Evolutionary conservation across 2,329 filamentous ascomycete genomes (phyloP), one percentile per base, ranked within the genome.

Genomic region (Dissoconium aciculare): DNA sequence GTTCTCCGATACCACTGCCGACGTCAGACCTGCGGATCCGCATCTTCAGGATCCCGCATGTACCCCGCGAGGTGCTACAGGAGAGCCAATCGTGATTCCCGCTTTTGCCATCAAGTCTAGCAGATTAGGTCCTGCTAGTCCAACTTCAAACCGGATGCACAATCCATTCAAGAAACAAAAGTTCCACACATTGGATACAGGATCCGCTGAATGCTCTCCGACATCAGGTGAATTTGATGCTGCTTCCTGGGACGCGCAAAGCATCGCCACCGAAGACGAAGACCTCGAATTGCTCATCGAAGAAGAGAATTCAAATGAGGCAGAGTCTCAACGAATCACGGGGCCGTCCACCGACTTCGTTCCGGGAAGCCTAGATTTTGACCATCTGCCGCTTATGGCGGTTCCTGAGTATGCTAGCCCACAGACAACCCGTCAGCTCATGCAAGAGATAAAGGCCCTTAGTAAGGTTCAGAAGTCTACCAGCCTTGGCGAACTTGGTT

Each of bases 271-370:
- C 2, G 49, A 61, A 9, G 49, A 51, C 3, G 66, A 68, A 33
- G 68, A 72, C 37, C 41, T 53, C 3, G 42, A 41, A 1, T 52
- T 67, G 6, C 42, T 68, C 3, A n/a, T n/a, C n/a, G n/a, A n/a
- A n/a, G n/a, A n/a, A n/a, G n/a, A n/a, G n/a, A n/a, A n/a, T n/a
- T n/a, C n/a, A n/a, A n/a, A n/a, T n/a, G n/a, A n/a, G n/a, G n/a
- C n/a, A n/a, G n/a, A n/a, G n/a, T n/a, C n/a, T n/a, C n/a, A n/a
- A n/a, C n/a, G n/a, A n/a, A n/a, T n/a, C n/a, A n/a, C n/a, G n/a
- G n/a, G n/a, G n/a, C n/a, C n/a, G n/a, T n/a, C n/a, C n/a, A 74
- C 68, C 0, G 64, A 73, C 42, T 92, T 89, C 43, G 51, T 66
- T 2, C 77, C 82, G 0, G 78, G 77, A 1, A 62, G 59, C 0